A percentile compares a stretch with the other conserved stretches of the same genome.
phyloP scores from a whole-genome alignment of 2,329 filamentous ascomycete species.

The Aspergillus unguis region DNA sequence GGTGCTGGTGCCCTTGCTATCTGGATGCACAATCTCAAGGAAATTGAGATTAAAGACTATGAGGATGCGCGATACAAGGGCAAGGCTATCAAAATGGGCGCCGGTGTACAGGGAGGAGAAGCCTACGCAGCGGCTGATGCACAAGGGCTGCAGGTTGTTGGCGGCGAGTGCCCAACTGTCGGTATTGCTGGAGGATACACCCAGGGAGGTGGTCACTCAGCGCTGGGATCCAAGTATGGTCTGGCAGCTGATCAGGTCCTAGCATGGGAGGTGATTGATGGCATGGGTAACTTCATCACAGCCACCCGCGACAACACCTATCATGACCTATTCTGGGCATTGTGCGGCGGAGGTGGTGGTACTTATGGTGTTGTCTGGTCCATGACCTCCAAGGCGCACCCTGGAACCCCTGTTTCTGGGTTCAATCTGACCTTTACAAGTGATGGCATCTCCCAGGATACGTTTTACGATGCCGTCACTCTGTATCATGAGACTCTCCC shows the following conservation, averaged over 20 bases:
- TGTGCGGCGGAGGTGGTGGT: constrained; percentile 19
- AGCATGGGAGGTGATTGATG: constrained; percentile 48
- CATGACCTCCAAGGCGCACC: constrained; percentile 53
- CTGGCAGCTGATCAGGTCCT: constrained; percentile 54
- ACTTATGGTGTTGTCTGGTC: constrained; percentile 47
- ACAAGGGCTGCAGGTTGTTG: constrained; percentile 51
- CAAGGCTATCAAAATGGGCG: constrained; percentile 53
- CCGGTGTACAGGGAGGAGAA: constrained; percentile 53
- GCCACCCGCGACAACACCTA: constrained; percentile 5
- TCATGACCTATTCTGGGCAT: constrained; percentile 19
- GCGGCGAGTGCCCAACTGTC: constrained; percentile 55
- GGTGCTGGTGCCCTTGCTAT: constrained; percentile 51
- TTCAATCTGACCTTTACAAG: constrained; percentile 45
- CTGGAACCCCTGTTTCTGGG: constrained; percentile 44
- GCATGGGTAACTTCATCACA: constrained; percentile 24
- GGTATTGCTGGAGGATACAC: constrained; percentile 59
- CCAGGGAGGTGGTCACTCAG: constrained; percentile 59
- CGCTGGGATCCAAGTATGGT: constrained; percentile 53
- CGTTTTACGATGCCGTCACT: constrained; percentile 51
- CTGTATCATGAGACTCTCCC: constrained; percentile 50
- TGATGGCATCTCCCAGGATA: constrained; percentile 36
- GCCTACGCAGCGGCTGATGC: constrained; percentile 47
- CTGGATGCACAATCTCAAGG: constrained; percentile 35
- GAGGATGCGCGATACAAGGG: constrained; percentile 46
- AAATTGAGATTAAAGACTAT: constrained; percentile 30